Evolutionary conservation across 768 basidiomycete genomes (phyloP).

Genomic region (Pulveroboletus sp.): DNA sequence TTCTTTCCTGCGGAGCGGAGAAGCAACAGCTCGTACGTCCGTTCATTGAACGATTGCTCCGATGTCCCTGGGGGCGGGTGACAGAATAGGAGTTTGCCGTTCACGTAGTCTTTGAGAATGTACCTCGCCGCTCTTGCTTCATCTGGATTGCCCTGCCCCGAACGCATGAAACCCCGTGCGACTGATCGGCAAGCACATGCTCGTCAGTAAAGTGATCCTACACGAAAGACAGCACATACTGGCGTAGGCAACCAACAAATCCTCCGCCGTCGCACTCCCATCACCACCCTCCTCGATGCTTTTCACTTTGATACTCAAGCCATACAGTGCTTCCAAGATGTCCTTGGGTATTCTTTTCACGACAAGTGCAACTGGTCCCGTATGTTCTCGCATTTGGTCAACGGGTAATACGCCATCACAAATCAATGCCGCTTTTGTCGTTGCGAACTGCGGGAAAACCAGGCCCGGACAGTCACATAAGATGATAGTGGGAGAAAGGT

Average conservation of each 20-base stretch:
- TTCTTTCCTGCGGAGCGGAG: slow-evolving; percentile 71
- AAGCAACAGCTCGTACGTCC: slow-evolving; percentile 59
- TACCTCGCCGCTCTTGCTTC: slow-evolving; percentile 91
- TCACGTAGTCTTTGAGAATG: slow-evolving; percentile 95
- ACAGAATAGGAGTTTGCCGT: slow-evolving; percentile 86
- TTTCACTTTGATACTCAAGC: slow-evolving; percentile 63
- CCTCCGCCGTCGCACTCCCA: slow-evolving; percentile 66
- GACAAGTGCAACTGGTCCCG: slow-evolving; percentile 76
- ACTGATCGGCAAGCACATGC: slow-evolving; percentile 46
- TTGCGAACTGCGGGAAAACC: slow-evolving; percentile 97
- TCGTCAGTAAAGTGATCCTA: slow-evolving; percentile 7
- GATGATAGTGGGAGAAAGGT: slow-evolving; percentile 79
- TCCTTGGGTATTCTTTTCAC: slow-evolving; percentile 73
- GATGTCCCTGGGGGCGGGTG: slow-evolving; percentile 76
- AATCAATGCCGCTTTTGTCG: slow-evolving; percentile 91
- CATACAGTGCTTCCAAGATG: slow-evolving; percentile 88
- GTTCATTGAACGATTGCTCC: slow-evolving; percentile 68
- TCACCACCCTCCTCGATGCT: slow-evolving; percentile 81
- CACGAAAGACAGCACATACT: slow-evolving; percentile 50
- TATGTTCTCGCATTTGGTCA: slow-evolving; percentile 93
- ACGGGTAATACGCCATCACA: slow-evolving; percentile 97
- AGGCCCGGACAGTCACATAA: slow-evolving; percentile 98
- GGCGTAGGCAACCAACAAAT: slow-evolving; percentile 86
- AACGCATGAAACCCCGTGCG: slow-evolving; percentile 85
- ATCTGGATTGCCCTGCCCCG: slow-evolving; percentile 96